Evolutionary conservation across 305 asterid genomes (phyloP), one percentile per base, ranked within the genome.

Genomic region (Solanum hybrid): DNA sequence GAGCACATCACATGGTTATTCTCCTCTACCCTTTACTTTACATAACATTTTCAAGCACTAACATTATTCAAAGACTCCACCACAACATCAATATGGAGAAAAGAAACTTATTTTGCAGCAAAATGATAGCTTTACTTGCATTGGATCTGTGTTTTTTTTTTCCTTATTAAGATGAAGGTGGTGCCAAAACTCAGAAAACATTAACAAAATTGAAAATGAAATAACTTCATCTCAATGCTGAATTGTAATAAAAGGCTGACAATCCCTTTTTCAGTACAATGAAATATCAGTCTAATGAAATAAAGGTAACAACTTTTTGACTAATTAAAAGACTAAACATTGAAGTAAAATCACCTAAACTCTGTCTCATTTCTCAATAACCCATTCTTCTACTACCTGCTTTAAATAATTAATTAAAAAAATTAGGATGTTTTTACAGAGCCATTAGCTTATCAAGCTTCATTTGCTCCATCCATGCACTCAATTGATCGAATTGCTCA

Each of bases 371-470:
- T 92, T 89, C 85, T 80, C 61, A 92, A 82, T 87, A 90, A 89
- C 93, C 92, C 94, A 85, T 92, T 90, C 92, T 93, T 91, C 89
- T 91, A 90, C 92, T 88, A 89, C 89, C 91, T 90, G 93, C 88
- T 92, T 89, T 89, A 91, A 92, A 93, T 92, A 92, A 93, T 89
- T 78, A 91, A 92, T 89, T 88, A 86, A 87, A 34, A 41, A 88
- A 90, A 89, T 76, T 32, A 61, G 89, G 45, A 73, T 87, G 73
- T 13, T 13, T 88, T 90, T 90, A 96, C 95, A 93, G 94, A 91
- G 95, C 96, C 94, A 94, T 90, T 75, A 93, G 94, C 91, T 94
- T 95, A 92, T 96, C 98, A 73, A 95, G 96, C 93, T 94, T 95
- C 98, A 96, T 93, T 92, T 95, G 95, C 92, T 94, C 95, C 20